phyloP scores from a whole-genome alignment of 2,329 filamentous ascomycete species.

The Fusarium longipes region DNA sequence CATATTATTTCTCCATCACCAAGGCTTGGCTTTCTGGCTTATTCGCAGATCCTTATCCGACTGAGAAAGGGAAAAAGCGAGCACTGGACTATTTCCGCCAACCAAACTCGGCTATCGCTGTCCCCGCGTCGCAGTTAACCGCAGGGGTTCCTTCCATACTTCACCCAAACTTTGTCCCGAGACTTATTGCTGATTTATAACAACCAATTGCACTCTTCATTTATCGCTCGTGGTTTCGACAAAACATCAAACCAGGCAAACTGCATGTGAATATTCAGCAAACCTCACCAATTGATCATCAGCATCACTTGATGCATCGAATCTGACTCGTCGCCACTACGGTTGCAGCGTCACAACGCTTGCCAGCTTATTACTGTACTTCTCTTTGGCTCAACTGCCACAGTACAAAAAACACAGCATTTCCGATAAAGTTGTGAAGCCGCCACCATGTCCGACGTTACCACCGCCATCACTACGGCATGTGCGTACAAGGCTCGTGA shows the following conservation, averaged over 20 bases:
- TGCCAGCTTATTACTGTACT: constrained; percentile 7
- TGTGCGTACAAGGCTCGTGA: constrained; percentile 51
- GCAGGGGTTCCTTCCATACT: constrained; percentile 34
- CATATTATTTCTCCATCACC: constrained; percentile 15
- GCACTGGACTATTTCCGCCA: constrained; percentile 28
- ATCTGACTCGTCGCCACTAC: constrained; percentile 20
- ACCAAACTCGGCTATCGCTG: constrained; percentile 42
- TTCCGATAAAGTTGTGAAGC: constrained; percentile 13
- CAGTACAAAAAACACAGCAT: constrained; percentile 27
- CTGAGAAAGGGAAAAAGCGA: constrained; percentile 18
- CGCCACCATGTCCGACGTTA: constrained; percentile 53
- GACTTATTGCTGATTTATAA: constrained; percentile 16
- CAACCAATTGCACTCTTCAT: constrained; percentile 44
- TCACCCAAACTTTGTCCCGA: constrained; percentile 34
- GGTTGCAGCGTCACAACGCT: constrained; percentile 32
- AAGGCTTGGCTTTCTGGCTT: constrained; percentile 33
- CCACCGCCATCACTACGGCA: constrained; percentile 54
- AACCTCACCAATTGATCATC: constrained; percentile 13
- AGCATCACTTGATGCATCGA: constrained; percentile 26
- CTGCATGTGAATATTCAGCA: constrained; percentile 27
- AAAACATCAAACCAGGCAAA: constrained; percentile 14
- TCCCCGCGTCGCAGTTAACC: constrained; percentile 38
- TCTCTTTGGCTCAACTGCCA: background rate
- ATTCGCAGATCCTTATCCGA: constrained; percentile 38
- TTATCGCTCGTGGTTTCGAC: constrained; percentile 38